Percentiles rank a stretch among this genome's conserved stretches.
Conservation (phyloP, 805 yeast species). For the Ogataea saltuana region DNA sequence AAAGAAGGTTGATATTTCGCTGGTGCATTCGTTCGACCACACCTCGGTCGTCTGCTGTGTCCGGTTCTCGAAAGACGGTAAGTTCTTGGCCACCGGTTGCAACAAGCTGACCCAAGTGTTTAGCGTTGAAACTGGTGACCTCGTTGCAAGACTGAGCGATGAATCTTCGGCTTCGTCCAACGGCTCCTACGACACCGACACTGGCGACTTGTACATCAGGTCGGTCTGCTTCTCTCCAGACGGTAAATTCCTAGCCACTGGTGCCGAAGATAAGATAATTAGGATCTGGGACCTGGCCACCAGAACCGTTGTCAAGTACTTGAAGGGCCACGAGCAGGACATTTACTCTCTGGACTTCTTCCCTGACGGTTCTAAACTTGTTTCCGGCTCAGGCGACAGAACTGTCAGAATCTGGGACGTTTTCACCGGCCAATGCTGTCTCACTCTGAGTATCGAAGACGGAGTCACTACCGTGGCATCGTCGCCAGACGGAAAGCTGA, state of each 20-base stretch:
- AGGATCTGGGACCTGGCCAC: conserved; percentile 95
- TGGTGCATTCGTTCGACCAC: conserved; percentile 89
- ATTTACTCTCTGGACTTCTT: conserved; percentile 93
- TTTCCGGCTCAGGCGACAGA: conserved; percentile 95
- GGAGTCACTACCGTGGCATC: conserved; percentile 98
- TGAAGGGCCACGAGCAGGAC: conserved; percentile 96
- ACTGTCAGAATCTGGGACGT: conserved; percentile 97
- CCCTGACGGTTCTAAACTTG: conserved; percentile 90
- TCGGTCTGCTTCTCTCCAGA: conserved; percentile 97
- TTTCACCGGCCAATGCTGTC: conserved; percentile 81
- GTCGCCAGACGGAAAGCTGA: conserved; percentile 89
- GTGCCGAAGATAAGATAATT: conserved; percentile 86
- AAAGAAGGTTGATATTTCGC: conserved; percentile 74
- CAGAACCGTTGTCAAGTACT: conserved; percentile 78
- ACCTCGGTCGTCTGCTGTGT: conserved; percentile 96
- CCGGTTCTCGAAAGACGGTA: conserved; percentile 87
- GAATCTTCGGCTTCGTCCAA: conserved; percentile 55
- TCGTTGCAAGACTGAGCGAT: conserved; percentile 83
- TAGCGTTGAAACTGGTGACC: conserved; percentile 87
- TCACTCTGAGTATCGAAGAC: conserved; percentile 89
- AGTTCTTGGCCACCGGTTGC: conserved; percentile 94
- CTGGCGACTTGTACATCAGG: conserved; percentile 87
- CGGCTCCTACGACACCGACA: conserved; percentile 55
- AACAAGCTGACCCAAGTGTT: conserved; percentile 94
- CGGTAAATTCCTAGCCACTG: conserved; percentile 90